A percentile compares a stretch with the other conserved stretches of the same genome.
Conservation (phyloP, 148 eudicot species). For the Rhododendron ferrugineum region DNA sequence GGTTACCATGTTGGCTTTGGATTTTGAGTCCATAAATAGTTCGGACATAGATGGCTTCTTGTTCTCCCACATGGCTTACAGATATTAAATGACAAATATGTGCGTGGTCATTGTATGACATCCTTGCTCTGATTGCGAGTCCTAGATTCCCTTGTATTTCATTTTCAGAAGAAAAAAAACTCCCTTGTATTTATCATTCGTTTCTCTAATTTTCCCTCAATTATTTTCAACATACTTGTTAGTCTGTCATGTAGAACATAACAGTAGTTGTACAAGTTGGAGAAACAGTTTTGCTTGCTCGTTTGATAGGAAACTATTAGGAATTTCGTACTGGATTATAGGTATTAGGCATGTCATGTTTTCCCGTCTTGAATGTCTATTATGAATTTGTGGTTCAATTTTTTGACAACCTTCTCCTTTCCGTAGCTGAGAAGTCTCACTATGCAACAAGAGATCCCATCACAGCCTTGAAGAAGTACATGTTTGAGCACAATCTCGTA, state of each 20-base stretch:
- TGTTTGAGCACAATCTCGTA: slow-evolving; percentile 68
- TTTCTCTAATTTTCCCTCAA: not conserved
- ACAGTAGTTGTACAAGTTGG: not conserved
- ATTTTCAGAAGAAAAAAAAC: not conserved
- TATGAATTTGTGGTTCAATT: not conserved
- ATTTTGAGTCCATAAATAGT: not conserved
- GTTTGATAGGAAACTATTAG: not conserved
- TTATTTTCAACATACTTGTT: not conserved
- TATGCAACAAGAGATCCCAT: slow-evolving; percentile 88
- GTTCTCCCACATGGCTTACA: not conserved
- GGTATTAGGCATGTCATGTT: not conserved
- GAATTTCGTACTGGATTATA: not conserved
- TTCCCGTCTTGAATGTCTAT: not conserved
- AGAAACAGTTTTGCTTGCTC: not conserved
- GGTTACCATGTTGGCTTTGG: not conserved
- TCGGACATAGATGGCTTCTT: not conserved
- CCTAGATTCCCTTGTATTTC: not conserved
- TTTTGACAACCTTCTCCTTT: not conserved
- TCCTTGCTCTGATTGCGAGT: not conserved
- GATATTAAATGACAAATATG: not conserved
- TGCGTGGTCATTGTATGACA: not conserved
- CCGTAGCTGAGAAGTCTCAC: slow-evolving; percentile 76
- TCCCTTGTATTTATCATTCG: not conserved
- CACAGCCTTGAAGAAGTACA: slow-evolving; percentile 64
- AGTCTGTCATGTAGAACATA: not conserved